Evolutionary conservation across 2,329 filamentous ascomycete species (phyloP).

Genomic region (Ascochyta clinopodiicola): DNA sequence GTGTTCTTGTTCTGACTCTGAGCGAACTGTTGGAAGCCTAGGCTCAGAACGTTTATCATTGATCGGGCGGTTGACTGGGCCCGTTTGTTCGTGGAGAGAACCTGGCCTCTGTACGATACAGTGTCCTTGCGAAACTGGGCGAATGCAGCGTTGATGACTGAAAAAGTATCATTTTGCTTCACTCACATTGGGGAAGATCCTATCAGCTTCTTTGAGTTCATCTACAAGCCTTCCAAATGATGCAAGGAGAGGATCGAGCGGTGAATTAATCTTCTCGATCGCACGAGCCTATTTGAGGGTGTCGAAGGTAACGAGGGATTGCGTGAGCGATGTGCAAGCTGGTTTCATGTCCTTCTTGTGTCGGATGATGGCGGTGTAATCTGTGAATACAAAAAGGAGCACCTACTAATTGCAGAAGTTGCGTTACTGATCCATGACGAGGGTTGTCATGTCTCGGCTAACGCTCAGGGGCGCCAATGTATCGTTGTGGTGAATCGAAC

Average conservation of each 20-base stretch:
- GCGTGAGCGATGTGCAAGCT: not conserved
- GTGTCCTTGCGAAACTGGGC: not conserved
- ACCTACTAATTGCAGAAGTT: not conserved
- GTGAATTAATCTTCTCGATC: not conserved
- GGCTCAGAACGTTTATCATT: constrained; percentile 4
- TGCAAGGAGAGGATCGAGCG: not conserved
- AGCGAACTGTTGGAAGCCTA: constrained; percentile 6
- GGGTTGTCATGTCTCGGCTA: not conserved
- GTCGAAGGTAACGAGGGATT: not conserved
- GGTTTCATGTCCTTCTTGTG: constrained; percentile 1
- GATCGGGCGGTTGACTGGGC: constrained; percentile 2
- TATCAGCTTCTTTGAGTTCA: not conserved
- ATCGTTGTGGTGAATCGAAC: not conserved
- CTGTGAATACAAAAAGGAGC: too few relatives aligned
- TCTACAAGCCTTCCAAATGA: not conserved
- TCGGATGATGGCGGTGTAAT: too few relatives aligned
- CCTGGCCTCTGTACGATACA: not conserved
- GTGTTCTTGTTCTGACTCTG: constrained; percentile 5
- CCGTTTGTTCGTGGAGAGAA: not conserved
- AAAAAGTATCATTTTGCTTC: too few relatives aligned
- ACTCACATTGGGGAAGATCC: too few relatives aligned
- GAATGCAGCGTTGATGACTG: not conserved
- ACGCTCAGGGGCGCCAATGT: constrained; percentile 1
- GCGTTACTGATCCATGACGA: not conserved
- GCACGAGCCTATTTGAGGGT: constrained; percentile 7